phyloP scores from a whole-genome alignment of 805 yeast species.

The Yamadazyma kitorensis region DNA sequence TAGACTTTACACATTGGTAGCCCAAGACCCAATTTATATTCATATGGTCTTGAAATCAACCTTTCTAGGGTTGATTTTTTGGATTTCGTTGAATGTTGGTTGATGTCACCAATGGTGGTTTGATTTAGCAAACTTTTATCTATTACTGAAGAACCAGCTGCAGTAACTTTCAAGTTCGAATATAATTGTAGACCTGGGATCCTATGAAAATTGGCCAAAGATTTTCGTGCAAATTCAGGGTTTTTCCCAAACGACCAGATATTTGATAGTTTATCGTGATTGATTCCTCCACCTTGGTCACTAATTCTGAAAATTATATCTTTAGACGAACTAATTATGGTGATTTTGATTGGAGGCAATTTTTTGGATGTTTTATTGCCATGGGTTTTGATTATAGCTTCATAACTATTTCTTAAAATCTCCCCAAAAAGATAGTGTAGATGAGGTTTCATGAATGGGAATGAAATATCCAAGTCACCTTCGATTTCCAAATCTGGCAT shows the following conservation, averaged over 20 bases:
- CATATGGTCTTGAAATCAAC: conserved; percentile 69
- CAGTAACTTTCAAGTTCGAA: conserved; percentile 39
- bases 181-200: conserved; percentile 59
- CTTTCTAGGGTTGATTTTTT: conserved; percentile 56
- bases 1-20: conserved; percentile 90
- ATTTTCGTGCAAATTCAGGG: conserved; percentile 54
- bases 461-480: conserved; percentile 63
- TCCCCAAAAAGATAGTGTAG: conserved; percentile 85
- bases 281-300: conserved; percentile 89
- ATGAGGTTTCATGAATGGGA: conserved; percentile 85
- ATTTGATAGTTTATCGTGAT: conserved; percentile 52
- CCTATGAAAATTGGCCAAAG: conserved; percentile 64
- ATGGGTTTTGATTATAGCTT: conserved; percentile 62
- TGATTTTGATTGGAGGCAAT: conserved; percentile 75
- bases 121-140: conserved; percentile 25
- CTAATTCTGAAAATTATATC: conserved; percentile 74
- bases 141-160: conserved; percentile 38
- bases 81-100: conserved; percentile 18
- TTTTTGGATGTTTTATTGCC: conserved; percentile 24
- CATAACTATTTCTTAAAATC: conserved; percentile 78
- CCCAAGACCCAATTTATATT: conserved; percentile 79
- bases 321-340: conserved; percentile 64
- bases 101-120: conserved; percentile 37
- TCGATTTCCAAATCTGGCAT: conserved; percentile 78
- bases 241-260: conserved; percentile 88